A percentile compares a stretch with the other conserved stretches of the same genome.
Conservation (phyloP, 208 protist genomes). For the Leishmania arabica region DNA sequence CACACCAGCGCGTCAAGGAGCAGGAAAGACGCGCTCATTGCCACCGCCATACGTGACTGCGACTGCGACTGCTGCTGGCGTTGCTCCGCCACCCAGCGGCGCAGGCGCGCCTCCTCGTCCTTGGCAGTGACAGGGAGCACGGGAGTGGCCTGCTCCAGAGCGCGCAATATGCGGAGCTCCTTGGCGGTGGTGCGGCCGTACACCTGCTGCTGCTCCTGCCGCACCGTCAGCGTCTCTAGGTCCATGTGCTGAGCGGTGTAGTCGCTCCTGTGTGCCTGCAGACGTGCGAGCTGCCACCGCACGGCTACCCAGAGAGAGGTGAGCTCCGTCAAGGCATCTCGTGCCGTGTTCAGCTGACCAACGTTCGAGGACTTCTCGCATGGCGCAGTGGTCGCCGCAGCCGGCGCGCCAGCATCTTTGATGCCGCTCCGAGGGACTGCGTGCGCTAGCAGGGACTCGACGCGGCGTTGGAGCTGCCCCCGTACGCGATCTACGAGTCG, state of each 20-base stretch:
- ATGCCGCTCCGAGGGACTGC: background rate
- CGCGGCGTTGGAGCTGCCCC: constrained; percentile 13
- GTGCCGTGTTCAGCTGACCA: constrained; percentile 23
- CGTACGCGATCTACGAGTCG: constrained; percentile 24
- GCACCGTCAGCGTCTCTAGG: constrained; percentile 55
- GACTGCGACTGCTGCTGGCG: constrained; percentile 15
- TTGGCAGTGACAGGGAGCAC: constrained; percentile 46
- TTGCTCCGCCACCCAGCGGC: constrained; percentile 43
- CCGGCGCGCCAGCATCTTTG: background rate
- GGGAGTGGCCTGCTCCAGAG: constrained; percentile 56
- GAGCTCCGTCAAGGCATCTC: constrained; percentile 73
- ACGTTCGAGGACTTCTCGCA: background rate
- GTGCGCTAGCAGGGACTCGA: constrained; percentile 26
- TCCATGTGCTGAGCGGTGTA: constrained; percentile 60
- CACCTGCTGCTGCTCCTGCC: constrained; percentile 62
- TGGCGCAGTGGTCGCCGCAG: background rate
- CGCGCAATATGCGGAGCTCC: constrained; percentile 62
- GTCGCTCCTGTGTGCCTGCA: constrained; percentile 42
- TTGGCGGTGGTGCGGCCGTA: constrained; percentile 75
- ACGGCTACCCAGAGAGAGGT: constrained; percentile 56
- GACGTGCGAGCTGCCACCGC: constrained; percentile 55
- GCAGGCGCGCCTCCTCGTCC: constrained; percentile 58
- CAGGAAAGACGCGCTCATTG: constrained; percentile 38
- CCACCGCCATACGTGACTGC: background rate
- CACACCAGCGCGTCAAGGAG: constrained; percentile 60